Evolutionary conservation across 495 filamentous ascomycete species (phyloP), one percentile per base, ranked within the genome.

Genomic region (Aspergillus carlsbadensis): DNA sequence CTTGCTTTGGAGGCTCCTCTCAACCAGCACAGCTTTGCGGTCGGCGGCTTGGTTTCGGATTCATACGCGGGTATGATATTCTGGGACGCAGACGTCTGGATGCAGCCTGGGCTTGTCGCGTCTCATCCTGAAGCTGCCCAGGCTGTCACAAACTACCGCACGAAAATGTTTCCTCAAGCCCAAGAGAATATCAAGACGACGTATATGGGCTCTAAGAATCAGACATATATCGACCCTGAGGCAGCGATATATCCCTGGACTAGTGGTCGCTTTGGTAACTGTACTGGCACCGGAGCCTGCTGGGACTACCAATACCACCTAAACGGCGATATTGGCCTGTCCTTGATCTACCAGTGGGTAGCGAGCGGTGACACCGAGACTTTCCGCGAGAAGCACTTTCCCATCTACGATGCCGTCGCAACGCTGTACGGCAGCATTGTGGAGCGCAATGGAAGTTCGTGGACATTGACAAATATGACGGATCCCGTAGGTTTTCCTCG

Each of bases 291-390:
- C 22, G 84, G 84, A 1, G 78, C 84, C n/a, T 87, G 84, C 68
- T 86, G 82, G 66, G 84, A 86, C 57, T 78, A 78, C 31, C 61
- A 79, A 40, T 78, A 77, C 52, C 84, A 87, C 48, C 54, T 87
- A 48, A 92, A 91, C 61, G 86, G 85, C 8, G 89, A 91, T 58
- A 90, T 92, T 66, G 84, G 84, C 0, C 71, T 88, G 20, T 70
- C 84, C 47, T 65, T 87, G 44, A 71, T 76, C 57, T 84, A 87
- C 47, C 80, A 86, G 51, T 86, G 77, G 72, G 74, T 81, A n/a
- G 73, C 75, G 1, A 84, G 81, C 45, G 84, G 84, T 24, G 81
- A 87, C 59, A 81, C 74, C 6, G 46, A 76, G 6, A 73, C 72
- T 6, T 86, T 86, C 73, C 71, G 74, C 22, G 61, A 78, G 3